These are phyloP conservation scores for Boletus sp. DNA, from an alignment of 1,284 basidiomycete genomes.

Conservation along the genomic window DNA sequence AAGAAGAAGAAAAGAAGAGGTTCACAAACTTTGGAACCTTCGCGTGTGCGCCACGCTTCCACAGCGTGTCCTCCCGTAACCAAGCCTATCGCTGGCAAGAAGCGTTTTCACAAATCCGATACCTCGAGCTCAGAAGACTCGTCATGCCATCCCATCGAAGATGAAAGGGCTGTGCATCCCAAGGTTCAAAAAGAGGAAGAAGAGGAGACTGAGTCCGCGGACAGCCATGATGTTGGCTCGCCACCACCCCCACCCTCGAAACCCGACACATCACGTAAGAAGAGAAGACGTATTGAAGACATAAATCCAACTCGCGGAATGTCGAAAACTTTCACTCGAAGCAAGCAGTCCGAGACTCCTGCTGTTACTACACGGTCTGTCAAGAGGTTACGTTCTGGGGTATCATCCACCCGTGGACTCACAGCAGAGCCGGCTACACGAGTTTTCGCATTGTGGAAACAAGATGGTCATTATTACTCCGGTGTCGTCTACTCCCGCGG, in stretches of 20 bases:
- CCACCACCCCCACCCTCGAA: slow-evolving; percentile 29
- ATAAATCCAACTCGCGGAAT: slow-evolving; percentile 20
- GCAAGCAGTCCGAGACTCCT: slow-evolving; percentile 33
- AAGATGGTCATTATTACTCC: slow-evolving; percentile 59
- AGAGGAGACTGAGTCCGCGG: slow-evolving; percentile 46
- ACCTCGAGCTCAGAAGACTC: slow-evolving; percentile 26
- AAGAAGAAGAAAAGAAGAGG: slow-evolving; percentile 6
- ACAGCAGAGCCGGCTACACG: slow-evolving; percentile 40
- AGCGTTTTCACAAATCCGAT: slow-evolving; percentile 28
- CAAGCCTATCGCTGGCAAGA: slow-evolving; percentile 14
- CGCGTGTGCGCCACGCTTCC: slow-evolving; percentile 3
- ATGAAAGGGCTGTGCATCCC: neutral
- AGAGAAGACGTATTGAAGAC: slow-evolving; percentile 49
- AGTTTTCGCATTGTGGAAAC: slow-evolving; percentile 67
- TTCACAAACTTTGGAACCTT: neutral
- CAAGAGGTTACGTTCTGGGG: slow-evolving; percentile 33
- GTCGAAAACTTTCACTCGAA: slow-evolving; percentile 28
- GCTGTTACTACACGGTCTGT: slow-evolving; percentile 28
- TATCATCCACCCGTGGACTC: slow-evolving; percentile 26
- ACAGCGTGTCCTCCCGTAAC: neutral
- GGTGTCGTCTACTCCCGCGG: slow-evolving; percentile 48
- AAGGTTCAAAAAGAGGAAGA: slow-evolving; percentile 37
- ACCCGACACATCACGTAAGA: slow-evolving; percentile 39
- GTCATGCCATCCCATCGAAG: slow-evolving; percentile 4
- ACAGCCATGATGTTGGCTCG: slow-evolving; percentile 27